Conservation (phyloP, 208 protist species). For the Acanthamoeba comandoni region DNA sequence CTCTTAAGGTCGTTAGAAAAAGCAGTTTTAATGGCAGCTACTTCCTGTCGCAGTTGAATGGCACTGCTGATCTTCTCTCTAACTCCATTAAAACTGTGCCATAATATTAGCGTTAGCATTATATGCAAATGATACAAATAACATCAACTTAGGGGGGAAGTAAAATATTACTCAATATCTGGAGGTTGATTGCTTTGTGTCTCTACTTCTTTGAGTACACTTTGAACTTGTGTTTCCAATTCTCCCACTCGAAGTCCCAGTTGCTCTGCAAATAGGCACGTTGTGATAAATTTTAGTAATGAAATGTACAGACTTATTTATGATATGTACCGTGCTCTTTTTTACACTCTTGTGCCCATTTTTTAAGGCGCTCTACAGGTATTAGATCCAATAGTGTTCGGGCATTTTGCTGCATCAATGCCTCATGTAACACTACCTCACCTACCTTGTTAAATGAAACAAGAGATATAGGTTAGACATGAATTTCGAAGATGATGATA, state of each 20-base stretch:
- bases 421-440: constrained; percentile 4
- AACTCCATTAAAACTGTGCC: background rate
- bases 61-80: constrained; percentile 16
- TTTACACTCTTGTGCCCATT: constrained; percentile 8
- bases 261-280: constrained; percentile 4
- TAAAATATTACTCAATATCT: too few species aligned
- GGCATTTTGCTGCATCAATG: background rate
- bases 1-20: constrained; percentile 54
- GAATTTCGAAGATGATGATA: background rate
- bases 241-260: background rate
- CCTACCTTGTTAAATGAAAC: background rate
- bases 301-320: too few species aligned
- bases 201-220: background rate
- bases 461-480: background rate
- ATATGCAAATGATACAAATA: too few species aligned
- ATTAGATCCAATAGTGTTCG: constrained; percentile 18
- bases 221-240: constrained; percentile 1
- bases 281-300: too few species aligned
- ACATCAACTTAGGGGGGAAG: too few species aligned
- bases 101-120: too few species aligned
- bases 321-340: background rate
- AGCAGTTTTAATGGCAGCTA: constrained; percentile 23
- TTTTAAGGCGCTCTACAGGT: background rate
- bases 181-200: background rate
- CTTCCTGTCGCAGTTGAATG: constrained; percentile 14